These are phyloP conservation scores for Arthrobotrys megalospora DNA, from an alignment of 2,329 filamentous ascomycete species.

Conservation along the genomic window DNA sequence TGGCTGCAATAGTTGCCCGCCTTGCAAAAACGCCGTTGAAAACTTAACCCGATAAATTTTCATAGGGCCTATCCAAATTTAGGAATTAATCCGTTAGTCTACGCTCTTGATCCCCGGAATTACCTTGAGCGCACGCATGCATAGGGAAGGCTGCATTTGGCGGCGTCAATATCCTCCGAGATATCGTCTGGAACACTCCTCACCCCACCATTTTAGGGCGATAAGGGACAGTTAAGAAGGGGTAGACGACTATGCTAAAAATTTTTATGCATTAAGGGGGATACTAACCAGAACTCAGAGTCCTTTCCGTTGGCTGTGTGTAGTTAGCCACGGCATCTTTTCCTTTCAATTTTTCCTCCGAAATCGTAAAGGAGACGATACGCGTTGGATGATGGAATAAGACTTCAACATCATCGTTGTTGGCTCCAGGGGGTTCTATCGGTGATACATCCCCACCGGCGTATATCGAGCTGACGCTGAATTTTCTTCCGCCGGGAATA, in stretches of 20 bases:
- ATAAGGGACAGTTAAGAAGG: conserved; percentile 10
- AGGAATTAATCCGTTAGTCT: conserved; percentile 28
- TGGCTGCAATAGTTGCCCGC: conserved; percentile 49
- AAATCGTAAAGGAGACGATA: conserved; percentile 54
- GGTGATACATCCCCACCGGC: conserved; percentile 46
- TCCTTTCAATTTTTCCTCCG: conserved; percentile 43
- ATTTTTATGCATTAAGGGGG: conserved; percentile 11
- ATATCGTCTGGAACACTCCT: background rate
- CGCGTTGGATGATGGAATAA: conserved; percentile 57
- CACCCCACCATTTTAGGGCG: background rate
- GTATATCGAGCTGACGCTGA: conserved; percentile 51
- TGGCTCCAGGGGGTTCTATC: conserved; percentile 36
- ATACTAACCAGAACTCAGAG: conserved; percentile 53
- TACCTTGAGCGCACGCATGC: conserved; percentile 18
- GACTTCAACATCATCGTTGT: conserved; percentile 54
- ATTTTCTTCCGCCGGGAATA: conserved; percentile 27
- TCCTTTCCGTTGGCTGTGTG: conserved; percentile 45
- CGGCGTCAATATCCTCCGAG: conserved; percentile 27
- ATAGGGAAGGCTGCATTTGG: conserved; percentile 20
- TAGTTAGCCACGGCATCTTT: conserved; percentile 48
- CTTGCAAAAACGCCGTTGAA: conserved; percentile 54
- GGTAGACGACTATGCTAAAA: background rate
- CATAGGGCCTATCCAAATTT: conserved; percentile 45
- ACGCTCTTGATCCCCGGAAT: conserved; percentile 17
- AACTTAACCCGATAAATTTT: conserved; percentile 60